Base-by-base conservation (phyloP, 257 asterid genomes). In the Thymus mandschuricus region DNA sequence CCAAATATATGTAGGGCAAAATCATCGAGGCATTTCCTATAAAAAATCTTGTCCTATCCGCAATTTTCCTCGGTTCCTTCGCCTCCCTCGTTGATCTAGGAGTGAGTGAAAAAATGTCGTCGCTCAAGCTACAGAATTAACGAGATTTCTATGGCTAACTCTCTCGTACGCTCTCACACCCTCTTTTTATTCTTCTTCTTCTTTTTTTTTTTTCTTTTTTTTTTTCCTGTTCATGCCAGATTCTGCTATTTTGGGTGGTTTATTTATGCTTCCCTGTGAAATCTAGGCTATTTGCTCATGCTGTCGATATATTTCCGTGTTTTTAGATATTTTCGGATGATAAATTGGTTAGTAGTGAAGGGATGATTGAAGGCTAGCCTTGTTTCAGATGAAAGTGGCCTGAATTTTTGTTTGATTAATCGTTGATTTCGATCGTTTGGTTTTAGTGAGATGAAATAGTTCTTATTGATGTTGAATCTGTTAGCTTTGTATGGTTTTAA, bases 131-230 rank as follows among this genome's bases (percentile, higher is more conserved):
- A 28, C 87, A 82, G 84, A 76, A 82, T n/a, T 52, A 80, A 67
- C 43, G 87, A 82, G 71, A 77, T 82, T 69, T 82, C 84, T 77
- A 79, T 79, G 84, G 87, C 87, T 9, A 82, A 82, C 68, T 82
- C 21, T 21, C 87, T 29, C 78, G 86, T 82, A 82, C 15, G 81
- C 33, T 61, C 51, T 61, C 51, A 0, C 8, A 21, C 62, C 44
- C 21, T 21, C 21, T 21, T 21, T 21, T 21, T 21, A 21, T 21
- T 21, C 21, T 21, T 21, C 21, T 21, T 21, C 0, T 21, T 21
- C 0, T 21, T 21, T 21, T 21, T 21, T 21, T n/a, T n/a, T n/a
- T n/a, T n/a, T n/a, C n/a, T n/a, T n/a, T 9, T 45, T 35, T 46
- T 40, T 43, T 44, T 49, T 9, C 4, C 43, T 13, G 46, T 8